Evolutionary conservation across 2,329 filamentous ascomycete species (phyloP), one percentile per base, ranked within the genome.

Genomic region (Aspergillus candidus): DNA sequence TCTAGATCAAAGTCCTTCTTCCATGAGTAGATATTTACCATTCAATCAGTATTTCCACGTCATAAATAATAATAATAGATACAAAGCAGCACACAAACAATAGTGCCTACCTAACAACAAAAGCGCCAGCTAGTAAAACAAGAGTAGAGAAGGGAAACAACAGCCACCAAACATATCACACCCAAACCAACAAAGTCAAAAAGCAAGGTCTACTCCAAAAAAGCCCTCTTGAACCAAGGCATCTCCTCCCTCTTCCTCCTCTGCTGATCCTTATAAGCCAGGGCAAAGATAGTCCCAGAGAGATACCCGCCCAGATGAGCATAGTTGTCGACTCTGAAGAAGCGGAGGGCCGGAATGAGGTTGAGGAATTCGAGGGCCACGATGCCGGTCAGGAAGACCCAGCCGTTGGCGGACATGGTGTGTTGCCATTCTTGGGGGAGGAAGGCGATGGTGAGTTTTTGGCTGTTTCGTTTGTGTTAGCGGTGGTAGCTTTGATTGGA

Each of bases 281-380:
- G 12, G 6, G 50, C 49, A 40, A 48, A 57, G 6, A 55, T 49
- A 2, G 59, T 54, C 34, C 70, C 70, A 5, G 60, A 53, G 4
- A 65, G 49, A 47, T 69, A 69, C 1, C 70, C 70, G 18, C 67
- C 67, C 30, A 72, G 52, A 55, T 73, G 70, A 11, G 68, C 66
- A 42, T 60, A 65, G 41, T 70, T 58, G 45, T 72, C 69, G 11
- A 58, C 61, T 15, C 40, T 31, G 12, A 54, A 55, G 11, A 62
- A 51, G 18, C 60, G 57, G 35, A 59, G 59, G 1, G 59, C 57
- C 11, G 60, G 51, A 17, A 59, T 40, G 51, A 66, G 51, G 38
- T 56, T 56, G 40, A 69, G 41, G 4, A 68, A 34, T 46, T 72
- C 69, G 5, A 63, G 59, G 10, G 57, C 55, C 27, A 71, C 57